phyloP scores from a whole-genome alignment of 495 filamentous ascomycete species.

The Pseudoneurospora amorphoporcata region DNA sequence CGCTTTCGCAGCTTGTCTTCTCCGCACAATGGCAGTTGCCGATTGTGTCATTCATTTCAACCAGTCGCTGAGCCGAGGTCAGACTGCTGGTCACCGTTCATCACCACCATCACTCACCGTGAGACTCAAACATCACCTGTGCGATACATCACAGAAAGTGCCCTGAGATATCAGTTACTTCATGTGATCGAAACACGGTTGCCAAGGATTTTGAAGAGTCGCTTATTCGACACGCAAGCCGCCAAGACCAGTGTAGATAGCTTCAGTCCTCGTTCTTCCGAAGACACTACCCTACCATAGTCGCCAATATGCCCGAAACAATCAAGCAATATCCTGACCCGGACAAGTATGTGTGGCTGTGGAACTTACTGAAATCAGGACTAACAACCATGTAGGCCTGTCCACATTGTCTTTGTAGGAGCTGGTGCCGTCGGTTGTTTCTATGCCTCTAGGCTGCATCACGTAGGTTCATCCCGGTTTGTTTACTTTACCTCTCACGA shows the following conservation, averaged over 20 bases:
- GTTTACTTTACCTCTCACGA: background rate
- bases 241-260: background rate
- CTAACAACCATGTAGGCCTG: slow-evolving; percentile 23
- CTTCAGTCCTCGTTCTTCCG: background rate
- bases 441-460: slow-evolving; percentile 46
- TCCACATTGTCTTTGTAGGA: slow-evolving; percentile 46
- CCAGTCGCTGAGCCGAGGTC: background rate
- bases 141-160: background rate
- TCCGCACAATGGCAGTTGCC: background rate
- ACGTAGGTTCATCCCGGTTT: slow-evolving; percentile 20
- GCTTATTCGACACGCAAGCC: background rate
- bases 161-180: background rate
- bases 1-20: background rate
- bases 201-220: background rate
- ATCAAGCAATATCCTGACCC: slow-evolving; percentile 12
- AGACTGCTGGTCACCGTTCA: background rate
- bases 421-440: slow-evolving; percentile 51
- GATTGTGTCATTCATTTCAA: background rate
- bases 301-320: slow-evolving; percentile 11
- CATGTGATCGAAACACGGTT: background rate
- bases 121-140: background rate
- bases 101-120: background rate
- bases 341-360: slow-evolving; percentile 9
- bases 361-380: background rate
- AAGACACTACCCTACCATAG: background rate